These are phyloP conservation scores for Didymella lethalis DNA, from an alignment of 2,329 filamentous ascomycete genomes.

Conservation along the genomic window DNA sequence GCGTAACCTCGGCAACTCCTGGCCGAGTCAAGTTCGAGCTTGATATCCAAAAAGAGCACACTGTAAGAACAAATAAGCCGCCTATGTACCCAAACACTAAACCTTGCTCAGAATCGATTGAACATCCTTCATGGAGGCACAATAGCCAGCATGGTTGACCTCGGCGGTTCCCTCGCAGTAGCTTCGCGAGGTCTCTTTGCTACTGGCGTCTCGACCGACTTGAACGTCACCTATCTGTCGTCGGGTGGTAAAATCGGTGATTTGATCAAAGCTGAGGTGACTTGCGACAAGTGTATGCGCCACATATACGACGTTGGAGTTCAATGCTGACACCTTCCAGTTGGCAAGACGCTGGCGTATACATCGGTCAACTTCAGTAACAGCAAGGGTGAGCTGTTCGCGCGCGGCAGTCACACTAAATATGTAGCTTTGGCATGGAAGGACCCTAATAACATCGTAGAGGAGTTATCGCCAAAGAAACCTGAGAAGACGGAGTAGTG, in stretches of 20 bases:
- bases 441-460: slow-evolving; percentile 67
- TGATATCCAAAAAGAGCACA: slow-evolving; percentile 76
- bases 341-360: slow-evolving; percentile 71
- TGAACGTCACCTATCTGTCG: slow-evolving; percentile 71
- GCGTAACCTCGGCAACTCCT: slow-evolving; percentile 68
- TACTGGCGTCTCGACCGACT: slow-evolving; percentile 72
- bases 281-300: slow-evolving; percentile 68
- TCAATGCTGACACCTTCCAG: slow-evolving; percentile 43
- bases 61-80: slow-evolving; percentile 56
- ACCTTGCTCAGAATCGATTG: slow-evolving; percentile 69
- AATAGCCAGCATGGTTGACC: slow-evolving; percentile 76
- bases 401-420: slow-evolving; percentile 73
- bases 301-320: neutral
- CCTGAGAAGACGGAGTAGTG: slow-evolving; percentile 21
- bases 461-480: slow-evolving; percentile 59
- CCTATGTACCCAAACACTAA: neutral
- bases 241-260: slow-evolving; percentile 71
- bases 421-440: slow-evolving; percentile 69
- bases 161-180: slow-evolving; percentile 71
- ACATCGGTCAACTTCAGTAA: slow-evolving; percentile 70
- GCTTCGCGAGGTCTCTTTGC: slow-evolving; percentile 70
- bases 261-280: slow-evolving; percentile 65
- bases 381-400: slow-evolving; percentile 65
- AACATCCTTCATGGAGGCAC: slow-evolving; percentile 80
- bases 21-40: slow-evolving; percentile 80